Conservation (phyloP, 345 rosid species). For the Camelina neglecta region DNA sequence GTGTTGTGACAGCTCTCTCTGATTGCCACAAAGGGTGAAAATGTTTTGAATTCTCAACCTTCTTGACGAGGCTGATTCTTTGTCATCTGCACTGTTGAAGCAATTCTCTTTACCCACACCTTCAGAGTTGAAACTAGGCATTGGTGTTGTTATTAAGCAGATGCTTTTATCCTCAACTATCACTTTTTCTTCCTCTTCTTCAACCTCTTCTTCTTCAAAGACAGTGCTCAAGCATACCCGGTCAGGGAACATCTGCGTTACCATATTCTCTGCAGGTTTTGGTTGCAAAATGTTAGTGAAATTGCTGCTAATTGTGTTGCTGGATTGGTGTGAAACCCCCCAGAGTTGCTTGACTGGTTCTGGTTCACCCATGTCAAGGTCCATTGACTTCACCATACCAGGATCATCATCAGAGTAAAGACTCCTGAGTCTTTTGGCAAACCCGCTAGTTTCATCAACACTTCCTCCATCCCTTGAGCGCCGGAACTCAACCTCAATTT, state of each 20-base stretch:
- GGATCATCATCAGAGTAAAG: constrained; percentile 75
- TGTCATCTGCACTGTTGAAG: constrained; percentile 28
- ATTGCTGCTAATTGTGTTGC: constrained; percentile 40
- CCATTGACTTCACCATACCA: constrained; percentile 99
- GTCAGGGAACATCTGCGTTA: constrained; percentile 55
- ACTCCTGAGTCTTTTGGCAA: constrained; percentile 70
- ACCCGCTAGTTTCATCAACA: constrained; percentile 56
- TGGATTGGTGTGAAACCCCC: constrained; percentile 36
- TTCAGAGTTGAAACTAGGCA: constrained; percentile 25
- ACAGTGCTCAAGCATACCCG: constrained; percentile 81
- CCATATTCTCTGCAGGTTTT: constrained; percentile 48
- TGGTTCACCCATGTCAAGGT: constrained; percentile 84
- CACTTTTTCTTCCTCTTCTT: constrained; percentile 81
- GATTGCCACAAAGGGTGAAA: constrained; percentile 92
- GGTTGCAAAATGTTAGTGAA: constrained; percentile 43
- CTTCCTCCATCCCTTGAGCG: constrained; percentile 49
- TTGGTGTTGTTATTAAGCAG: constrained; percentile 43
- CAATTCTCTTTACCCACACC: constrained; percentile 36
- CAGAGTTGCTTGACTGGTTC: constrained; percentile 58
- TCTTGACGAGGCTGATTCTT: constrained; percentile 66
- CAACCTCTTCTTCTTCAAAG: constrained; percentile 85
- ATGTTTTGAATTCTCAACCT: constrained; percentile 75
- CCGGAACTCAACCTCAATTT: constrained; percentile 65
- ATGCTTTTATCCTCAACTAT: constrained; percentile 78
- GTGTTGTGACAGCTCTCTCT: constrained; percentile 83